Base-by-base conservation (phyloP, 345 rosid genomes). In the Populus davidiana region DNA sequence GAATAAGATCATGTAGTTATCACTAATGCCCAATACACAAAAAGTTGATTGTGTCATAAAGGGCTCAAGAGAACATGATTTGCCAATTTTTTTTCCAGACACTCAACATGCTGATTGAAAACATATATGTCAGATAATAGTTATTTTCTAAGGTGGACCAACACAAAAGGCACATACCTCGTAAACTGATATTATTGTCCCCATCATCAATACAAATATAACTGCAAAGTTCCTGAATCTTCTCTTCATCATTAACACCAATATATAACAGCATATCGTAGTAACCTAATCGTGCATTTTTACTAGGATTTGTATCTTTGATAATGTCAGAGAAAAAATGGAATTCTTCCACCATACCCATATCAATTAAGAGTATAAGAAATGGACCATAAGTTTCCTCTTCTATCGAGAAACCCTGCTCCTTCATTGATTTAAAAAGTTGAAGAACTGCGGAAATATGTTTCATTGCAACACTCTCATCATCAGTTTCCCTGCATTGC, bases 231-330 rank as follows among this genome's bases (percentile, higher is more conserved):
- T 91, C 86, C 56, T 61, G 85, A 79, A 96, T 85, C 86, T 86
- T 92, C 82, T 85, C 81, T 76, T 83, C 85, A 36, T 90, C 76
- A 27, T 86, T 74, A 61, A 79, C 85, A 79, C 85, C 85, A 69
- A 87, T 78, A 84, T 84, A 89, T 43, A 93, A 85, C 82, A 88
- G 85, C 94, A 96, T 93, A 87, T 96, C 97, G 78, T 93, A 93
- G 86, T 89, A 93, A 39, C 96, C 94, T 47, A 93, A 75, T 82
- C 87, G 84, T 73, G 89, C 84, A 75, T 38, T 74, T 9, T 84
- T 75, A 50, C 79, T 50, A 14, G 83, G 80, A 80, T 81, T 81
- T 65, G 77, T 78, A 54, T 88, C 91, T 73, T 75, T 78, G 76
- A 92, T 80, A 11, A 81, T 47, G 66, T 77, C 77, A 69, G 73